Evolutionary conservation across 176 grass and related monocot species (phyloP).

Genomic region (Saccharum spontaneum): DNA sequence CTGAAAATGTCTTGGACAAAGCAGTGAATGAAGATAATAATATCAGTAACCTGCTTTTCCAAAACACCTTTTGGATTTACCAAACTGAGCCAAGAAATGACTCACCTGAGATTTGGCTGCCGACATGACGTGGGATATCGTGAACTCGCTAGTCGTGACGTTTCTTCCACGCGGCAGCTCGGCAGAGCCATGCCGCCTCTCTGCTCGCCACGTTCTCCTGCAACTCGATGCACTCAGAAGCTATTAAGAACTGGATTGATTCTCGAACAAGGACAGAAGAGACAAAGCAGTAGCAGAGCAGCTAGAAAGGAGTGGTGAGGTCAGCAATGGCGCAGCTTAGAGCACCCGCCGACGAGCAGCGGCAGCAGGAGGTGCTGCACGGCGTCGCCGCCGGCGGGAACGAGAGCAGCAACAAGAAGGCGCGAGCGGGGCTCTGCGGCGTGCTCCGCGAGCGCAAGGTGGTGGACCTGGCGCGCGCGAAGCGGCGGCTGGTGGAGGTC

Average conservation of each 20-base stretch:
- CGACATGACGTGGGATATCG: background rate
- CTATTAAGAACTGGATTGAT: background rate
- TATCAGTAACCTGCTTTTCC: background rate
- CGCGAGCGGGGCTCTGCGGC: slow-evolving; percentile 46
- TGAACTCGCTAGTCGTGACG: slow-evolving; percentile 6
- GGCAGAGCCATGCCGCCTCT: background rate
- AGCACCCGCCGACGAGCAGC: background rate
- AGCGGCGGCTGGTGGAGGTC: slow-evolving; percentile 83
- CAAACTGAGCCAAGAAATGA: background rate
- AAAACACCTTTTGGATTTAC: background rate
- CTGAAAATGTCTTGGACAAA: background rate
- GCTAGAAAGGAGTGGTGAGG: background rate
- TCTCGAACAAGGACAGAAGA: background rate
- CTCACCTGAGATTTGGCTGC: background rate
- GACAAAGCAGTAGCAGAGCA: background rate
- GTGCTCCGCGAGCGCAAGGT: slow-evolving; percentile 66
- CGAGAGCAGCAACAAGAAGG: slow-evolving; percentile 60
- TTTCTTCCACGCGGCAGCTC: slow-evolving; percentile 29
- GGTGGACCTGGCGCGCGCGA: slow-evolving; percentile 50
- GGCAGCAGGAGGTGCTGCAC: background rate
- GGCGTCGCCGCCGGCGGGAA: background rate
- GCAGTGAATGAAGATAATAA: background rate
- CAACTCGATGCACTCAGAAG: background rate
- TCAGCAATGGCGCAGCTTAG: slow-evolving; percentile 40
- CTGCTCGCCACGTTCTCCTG: slow-evolving; percentile 30